Percentiles rank a stretch among this genome's conserved stretches.
Conservation (phyloP, 2,329 filamentous ascomycete species). For the Alternaria rosae region DNA sequence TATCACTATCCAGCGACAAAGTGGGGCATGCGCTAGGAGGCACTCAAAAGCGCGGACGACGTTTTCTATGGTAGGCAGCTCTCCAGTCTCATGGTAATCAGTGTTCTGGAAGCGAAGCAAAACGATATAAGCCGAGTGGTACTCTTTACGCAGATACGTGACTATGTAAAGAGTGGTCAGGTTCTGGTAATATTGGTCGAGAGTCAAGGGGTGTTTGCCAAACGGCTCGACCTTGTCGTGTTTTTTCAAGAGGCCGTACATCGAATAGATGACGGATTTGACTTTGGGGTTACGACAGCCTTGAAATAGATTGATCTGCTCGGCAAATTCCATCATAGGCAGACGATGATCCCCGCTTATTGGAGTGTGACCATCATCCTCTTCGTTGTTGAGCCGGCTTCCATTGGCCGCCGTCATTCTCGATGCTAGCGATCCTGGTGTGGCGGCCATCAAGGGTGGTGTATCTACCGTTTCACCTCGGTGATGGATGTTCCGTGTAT, state of each 20-base stretch:
- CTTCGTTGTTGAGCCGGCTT: neutral
- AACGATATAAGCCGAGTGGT: constrained; percentile 12
- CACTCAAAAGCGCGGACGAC: constrained; percentile 15
- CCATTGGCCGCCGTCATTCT: neutral
- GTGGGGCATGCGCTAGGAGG: constrained; percentile 9
- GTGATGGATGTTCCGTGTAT: neutral
- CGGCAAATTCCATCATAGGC: neutral
- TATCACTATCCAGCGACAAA: constrained; percentile 28
- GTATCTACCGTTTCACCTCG: neutral
- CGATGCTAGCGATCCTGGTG: neutral
- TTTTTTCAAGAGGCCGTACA: constrained; percentile 5
- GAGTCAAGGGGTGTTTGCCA: neutral
- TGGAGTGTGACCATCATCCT: neutral
- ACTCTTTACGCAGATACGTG: neutral
- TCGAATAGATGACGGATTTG: neutral
- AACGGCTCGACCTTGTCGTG: neutral
- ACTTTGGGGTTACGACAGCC: neutral
- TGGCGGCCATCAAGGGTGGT: neutral
- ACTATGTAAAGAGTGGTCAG: constrained; percentile 25
- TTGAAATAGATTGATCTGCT: neutral
- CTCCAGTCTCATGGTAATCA: constrained; percentile 7
- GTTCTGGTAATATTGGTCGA: constrained; percentile 23
- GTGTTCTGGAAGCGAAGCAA: constrained; percentile 24
- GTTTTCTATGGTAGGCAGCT: neutral
- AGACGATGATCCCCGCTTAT: neutral